These are phyloP conservation scores for Neotropicomus parvogracilis DNA, from an alignment of 1,284 basidiomycete genomes.

Conservation along the genomic window DNA sequence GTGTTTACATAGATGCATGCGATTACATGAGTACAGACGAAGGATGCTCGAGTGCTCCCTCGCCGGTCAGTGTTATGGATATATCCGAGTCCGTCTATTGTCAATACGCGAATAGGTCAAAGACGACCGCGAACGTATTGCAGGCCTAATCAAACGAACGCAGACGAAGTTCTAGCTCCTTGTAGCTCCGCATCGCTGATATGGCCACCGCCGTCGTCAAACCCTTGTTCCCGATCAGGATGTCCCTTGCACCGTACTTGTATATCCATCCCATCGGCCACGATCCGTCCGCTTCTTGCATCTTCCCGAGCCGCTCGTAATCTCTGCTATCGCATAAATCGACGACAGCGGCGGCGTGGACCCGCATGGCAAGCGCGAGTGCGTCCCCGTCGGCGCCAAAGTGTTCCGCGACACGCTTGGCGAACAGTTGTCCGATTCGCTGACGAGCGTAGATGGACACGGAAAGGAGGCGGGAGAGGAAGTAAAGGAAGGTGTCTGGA, in stretches of 20 bases:
- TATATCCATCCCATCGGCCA: constrained; percentile 24
- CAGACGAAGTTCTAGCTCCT: constrained; percentile 16
- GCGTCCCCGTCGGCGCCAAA: constrained; percentile 23
- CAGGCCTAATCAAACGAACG: constrained; percentile 11
- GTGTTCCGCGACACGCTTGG: constrained; percentile 17
- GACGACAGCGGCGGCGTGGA: constrained; percentile 14
- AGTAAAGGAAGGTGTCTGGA: constrained; percentile 21
- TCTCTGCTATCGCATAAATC: constrained; percentile 17
- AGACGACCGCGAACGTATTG: background rate
- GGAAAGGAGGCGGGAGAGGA: constrained; percentile 21
- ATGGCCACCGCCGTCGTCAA: constrained; percentile 24
- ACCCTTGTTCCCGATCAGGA: constrained; percentile 18
- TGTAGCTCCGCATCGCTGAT: constrained; percentile 17
- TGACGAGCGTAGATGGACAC: constrained; percentile 20
- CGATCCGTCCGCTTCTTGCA: constrained; percentile 24
- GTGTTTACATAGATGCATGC: no score
- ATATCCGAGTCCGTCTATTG: no score
- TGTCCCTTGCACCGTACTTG: constrained; percentile 4
- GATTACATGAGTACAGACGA: no score
- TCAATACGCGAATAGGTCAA: no score
- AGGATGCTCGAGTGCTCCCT: no score
- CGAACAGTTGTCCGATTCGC: constrained; percentile 15
- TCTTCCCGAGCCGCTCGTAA: constrained; percentile 15
- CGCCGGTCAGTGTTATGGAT: no score
- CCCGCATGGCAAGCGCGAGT: constrained; percentile 23